phyloP scores from a whole-genome alignment of 805 yeast species.

The Yarrowia bubula region DNA sequence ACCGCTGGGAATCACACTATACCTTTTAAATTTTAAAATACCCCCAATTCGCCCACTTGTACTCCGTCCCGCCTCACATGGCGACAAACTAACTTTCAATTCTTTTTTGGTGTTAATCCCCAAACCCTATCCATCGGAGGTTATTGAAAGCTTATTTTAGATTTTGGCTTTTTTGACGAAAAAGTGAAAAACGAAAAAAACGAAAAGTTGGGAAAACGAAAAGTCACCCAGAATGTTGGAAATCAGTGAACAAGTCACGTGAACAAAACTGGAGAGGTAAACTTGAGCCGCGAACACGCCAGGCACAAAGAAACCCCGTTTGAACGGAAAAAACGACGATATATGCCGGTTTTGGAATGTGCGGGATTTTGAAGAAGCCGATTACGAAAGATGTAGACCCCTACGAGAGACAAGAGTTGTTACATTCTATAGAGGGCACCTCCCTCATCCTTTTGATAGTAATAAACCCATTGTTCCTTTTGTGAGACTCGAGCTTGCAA shows the following conservation, averaged over 20 bases:
- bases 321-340: neutral
- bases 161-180: neutral
- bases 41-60: neutral
- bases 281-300: neutral
- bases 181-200: neutral
- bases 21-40: neutral
- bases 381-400: too few species aligned
- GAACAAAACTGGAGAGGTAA: neutral
- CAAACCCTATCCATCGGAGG: neutral
- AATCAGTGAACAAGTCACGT: neutral
- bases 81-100: neutral
- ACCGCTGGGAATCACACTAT: neutral
- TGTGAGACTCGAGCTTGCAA: too few species aligned
- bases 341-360: neutral
- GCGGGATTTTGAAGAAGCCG: neutral
- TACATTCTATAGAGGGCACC: too few species aligned
- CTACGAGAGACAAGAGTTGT: too few species aligned
- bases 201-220: neutral
- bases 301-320: neutral
- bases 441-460: too few species aligned
- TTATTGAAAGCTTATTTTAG: neutral
- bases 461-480: too few species aligned
- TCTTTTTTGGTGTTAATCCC: conserved; percentile 5
- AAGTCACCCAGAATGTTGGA: neutral
- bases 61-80: neutral